Percentiles rank a stretch among this genome's conserved stretches.
phyloP scores from a whole-genome alignment of 148 eudicot genomes.

The Camellia granthamiana region DNA sequence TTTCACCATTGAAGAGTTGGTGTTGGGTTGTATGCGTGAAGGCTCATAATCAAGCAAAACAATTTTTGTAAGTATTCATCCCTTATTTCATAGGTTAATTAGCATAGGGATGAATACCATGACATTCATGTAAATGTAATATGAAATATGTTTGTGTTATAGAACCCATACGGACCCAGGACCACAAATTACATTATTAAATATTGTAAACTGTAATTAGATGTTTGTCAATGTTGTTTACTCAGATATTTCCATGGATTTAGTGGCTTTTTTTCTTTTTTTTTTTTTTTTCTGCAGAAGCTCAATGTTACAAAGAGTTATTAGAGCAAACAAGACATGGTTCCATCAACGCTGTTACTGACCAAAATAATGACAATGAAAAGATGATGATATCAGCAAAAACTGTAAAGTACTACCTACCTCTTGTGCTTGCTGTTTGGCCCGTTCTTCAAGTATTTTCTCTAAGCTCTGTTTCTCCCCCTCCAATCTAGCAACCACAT shows the following conservation, averaged over 20 bases:
- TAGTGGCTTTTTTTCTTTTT: too few relatives aligned
- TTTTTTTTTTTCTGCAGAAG: background rate
- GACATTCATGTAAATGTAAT: background rate
- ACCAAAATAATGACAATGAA: background rate
- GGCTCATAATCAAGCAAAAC: too few relatives aligned
- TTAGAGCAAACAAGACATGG: background rate
- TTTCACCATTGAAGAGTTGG: too few relatives aligned
- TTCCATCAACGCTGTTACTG: background rate
- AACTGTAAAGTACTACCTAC: constrained; percentile 36
- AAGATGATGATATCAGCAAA: background rate
- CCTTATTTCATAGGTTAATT: too few relatives aligned
- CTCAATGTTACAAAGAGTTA: background rate
- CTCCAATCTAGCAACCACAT: constrained; percentile 85
- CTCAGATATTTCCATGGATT: background rate
- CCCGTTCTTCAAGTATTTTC: constrained; percentile 89
- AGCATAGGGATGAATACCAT: background rate
- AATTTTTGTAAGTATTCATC: too few relatives aligned
- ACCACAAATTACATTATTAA: background rate
- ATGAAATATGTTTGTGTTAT: background rate
- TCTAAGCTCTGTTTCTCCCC: constrained; percentile 96
- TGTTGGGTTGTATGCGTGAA: too few relatives aligned
- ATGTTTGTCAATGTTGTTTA: background rate
- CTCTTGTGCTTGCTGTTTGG: constrained; percentile 91
- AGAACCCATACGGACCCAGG: background rate
- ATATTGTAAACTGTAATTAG: background rate